Base-by-base conservation (phyloP, 495 filamentous ascomycete genomes). In the Lasiosphaeria hispida region DNA sequence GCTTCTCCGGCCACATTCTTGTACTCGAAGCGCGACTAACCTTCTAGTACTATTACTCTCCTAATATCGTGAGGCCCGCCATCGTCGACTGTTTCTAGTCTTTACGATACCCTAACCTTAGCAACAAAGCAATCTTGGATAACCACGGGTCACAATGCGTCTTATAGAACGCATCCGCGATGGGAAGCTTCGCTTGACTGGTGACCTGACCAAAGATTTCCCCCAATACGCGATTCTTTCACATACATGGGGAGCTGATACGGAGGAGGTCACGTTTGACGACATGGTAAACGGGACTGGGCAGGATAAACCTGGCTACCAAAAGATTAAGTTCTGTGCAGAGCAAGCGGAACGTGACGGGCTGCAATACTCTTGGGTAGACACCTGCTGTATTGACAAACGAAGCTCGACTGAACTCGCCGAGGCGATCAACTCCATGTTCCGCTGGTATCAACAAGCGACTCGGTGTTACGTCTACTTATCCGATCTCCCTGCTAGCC, bases 341-440 rank as follows among this genome's bases (percentile, higher is more conserved):
- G 30, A 55, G 9, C 52, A 55, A 19, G 23, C 52, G 1, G 30
- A 47, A 14, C 11, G 30, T 6, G 19, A 55, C 40, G 40, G 40
- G 11, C 41, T 45, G 4, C 7, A 45, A 4, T 11, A 55, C 40
- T 55, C 17, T 4, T 55, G 52, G 52, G 52, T 55, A 3, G 52
- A 55, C 33, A 45, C 52, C 1, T 55, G 52, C 52, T 55, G 52
- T 19, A 55, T 55, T 39, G 30, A 55, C 40, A 55, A 55, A 17
- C 35, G 39, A 2, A 19, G 10, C 40, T 1, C 4, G 3, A 10
- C 4, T 11, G 52, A 55, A 13, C 3, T 55, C n/a, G 7, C 17
- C 34, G 19, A 17, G 17, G 9, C 52, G 0, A 55, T 55, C 41
- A 49, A 49, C 47, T 49, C 47, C 23, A 49, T 49, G 47, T 49